Percentiles rank a stretch among this genome's conserved stretches.
Evolutionary conservation across 192 early-diverging fungal genomes (phyloP).

Genomic region (Entomortierella lignicola): DNA sequence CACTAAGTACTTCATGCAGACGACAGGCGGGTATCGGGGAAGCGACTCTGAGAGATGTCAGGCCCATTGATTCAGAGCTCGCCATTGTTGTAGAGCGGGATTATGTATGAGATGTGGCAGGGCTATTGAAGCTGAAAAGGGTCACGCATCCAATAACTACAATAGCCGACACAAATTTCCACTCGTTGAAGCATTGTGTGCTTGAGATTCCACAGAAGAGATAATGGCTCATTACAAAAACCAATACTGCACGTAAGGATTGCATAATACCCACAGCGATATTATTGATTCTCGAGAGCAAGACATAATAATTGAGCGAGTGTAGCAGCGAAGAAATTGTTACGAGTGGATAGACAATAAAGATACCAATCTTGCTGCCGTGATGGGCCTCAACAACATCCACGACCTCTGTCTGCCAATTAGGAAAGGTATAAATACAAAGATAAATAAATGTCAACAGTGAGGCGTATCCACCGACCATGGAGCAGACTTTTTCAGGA

Average conservation of each 20-base stretch:
- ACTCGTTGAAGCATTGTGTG: conserved; percentile 69
- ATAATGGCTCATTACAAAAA: conserved; percentile 68
- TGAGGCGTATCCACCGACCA: conserved; percentile 59
- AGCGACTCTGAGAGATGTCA: neutral
- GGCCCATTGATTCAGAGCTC: neutral
- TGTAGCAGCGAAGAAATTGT: conserved; percentile 59
- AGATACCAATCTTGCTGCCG: conserved; percentile 34
- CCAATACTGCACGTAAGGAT: conserved; percentile 64
- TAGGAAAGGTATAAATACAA: conserved; percentile 61
- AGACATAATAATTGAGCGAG: conserved; percentile 65
- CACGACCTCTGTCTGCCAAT: conserved; percentile 55
- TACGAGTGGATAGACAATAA: conserved; percentile 55
- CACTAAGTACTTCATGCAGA: no score
- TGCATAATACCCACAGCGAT: conserved; percentile 69
- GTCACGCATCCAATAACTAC: conserved; percentile 67
- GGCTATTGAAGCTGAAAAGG: conserved; percentile 58
- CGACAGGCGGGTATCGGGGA: conserved; percentile 26
- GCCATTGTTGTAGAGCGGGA: no score
- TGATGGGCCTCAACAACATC: conserved; percentile 11
- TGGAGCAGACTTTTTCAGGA: conserved; percentile 63
- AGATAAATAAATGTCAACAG: conserved; percentile 61
- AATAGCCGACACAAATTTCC: conserved; percentile 63
- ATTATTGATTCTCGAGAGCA: conserved; percentile 64
- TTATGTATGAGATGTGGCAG: neutral
- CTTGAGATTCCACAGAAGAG: conserved; percentile 64